Base-by-base conservation (phyloP, 2,329 filamentous ascomycete genomes). In the Pestalotiopsis sp. region DNA sequence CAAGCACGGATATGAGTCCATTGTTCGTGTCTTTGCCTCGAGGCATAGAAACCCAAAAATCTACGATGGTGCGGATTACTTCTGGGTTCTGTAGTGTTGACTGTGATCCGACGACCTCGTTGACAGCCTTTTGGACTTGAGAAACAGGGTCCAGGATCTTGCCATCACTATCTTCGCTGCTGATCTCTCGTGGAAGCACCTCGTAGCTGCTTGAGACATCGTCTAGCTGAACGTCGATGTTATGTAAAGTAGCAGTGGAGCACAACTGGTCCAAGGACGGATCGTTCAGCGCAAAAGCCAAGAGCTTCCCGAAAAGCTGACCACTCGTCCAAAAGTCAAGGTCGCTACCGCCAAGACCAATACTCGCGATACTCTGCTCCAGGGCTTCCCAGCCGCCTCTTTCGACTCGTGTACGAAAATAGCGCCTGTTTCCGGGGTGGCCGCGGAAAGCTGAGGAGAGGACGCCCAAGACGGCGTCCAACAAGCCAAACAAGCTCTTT, bases 351-450 rank as follows among this genome's bases (percentile, higher is more conserved):
- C 91, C 85, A 66, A 90, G 81, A 41, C 92, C 88, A 78, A 91
- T 90, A 78, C 89, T 90, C 70, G 87, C 88, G 81, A 95, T 87
- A 5, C 88, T 88, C 76, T 93, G 88, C 75, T 96, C 91, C 67
- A 98, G 79, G 7, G 90, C 88, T 71, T 90, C 86, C 91, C 94
- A 97, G 3, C 95, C 94, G 68, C 91, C 92, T 25, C 89, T 90
- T 69, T 93, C 88, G 38, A 97, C 89, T 72, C 90, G 87, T 73
- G 90, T 91, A 69, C 90, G 88, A 78, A 98, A 98, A 82, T 95
- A 98, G 73, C 93, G 89, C 75, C 91, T 88, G 80, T 98, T 99
- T 23, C 95, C 95, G 61, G 91, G 86, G 79, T 98, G 94, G 60
- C 90, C 90, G 66, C 90, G 88, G 72, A 99, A 87, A 14, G 90